Conservation (phyloP, 2,329 filamentous ascomycete genomes). For the Elsinoe perseae region DNA sequence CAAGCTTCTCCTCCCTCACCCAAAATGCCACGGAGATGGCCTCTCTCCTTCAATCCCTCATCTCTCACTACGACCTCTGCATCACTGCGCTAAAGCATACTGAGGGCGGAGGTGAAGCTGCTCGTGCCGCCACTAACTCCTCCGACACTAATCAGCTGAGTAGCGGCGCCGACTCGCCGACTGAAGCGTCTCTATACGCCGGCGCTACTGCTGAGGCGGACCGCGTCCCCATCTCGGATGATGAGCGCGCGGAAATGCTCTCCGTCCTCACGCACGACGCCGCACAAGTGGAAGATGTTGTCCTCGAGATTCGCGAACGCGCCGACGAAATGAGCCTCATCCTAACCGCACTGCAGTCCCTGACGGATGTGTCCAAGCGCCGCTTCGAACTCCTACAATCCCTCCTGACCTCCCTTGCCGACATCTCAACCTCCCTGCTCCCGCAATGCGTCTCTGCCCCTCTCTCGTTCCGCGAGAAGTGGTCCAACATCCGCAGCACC, state of each 20-base stretch:
- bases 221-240: slow-evolving; percentile 55
- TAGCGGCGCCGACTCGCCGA: slow-evolving; percentile 40
- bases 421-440: slow-evolving; percentile 60
- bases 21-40: slow-evolving; percentile 76
- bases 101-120: slow-evolving; percentile 51
- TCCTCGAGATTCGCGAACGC: slow-evolving; percentile 62
- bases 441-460: slow-evolving; percentile 58
- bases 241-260: slow-evolving; percentile 76
- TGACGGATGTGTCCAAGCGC: slow-evolving; percentile 51
- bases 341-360: slow-evolving; percentile 54
- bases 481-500: slow-evolving; percentile 65
- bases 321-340: slow-evolving; percentile 69
- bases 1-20: slow-evolving; percentile 51
- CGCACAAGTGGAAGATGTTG: slow-evolving; percentile 54
- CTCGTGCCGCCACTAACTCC: slow-evolving; percentile 28
- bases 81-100: slow-evolving; percentile 86
- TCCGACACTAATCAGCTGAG: slow-evolving; percentile 1
- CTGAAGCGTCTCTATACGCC: slow-evolving; percentile 57
- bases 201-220: slow-evolving; percentile 39
- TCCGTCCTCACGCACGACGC: slow-evolving; percentile 67
- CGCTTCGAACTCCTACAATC: slow-evolving; percentile 52
- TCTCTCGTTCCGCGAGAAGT: slow-evolving; percentile 54
- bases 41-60: slow-evolving; percentile 67
- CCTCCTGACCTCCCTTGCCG: slow-evolving; percentile 59
- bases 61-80: slow-evolving; percentile 85